phyloP scores from a whole-genome alignment of 768 basidiomycete genomes.

The Suillus weaverae region DNA sequence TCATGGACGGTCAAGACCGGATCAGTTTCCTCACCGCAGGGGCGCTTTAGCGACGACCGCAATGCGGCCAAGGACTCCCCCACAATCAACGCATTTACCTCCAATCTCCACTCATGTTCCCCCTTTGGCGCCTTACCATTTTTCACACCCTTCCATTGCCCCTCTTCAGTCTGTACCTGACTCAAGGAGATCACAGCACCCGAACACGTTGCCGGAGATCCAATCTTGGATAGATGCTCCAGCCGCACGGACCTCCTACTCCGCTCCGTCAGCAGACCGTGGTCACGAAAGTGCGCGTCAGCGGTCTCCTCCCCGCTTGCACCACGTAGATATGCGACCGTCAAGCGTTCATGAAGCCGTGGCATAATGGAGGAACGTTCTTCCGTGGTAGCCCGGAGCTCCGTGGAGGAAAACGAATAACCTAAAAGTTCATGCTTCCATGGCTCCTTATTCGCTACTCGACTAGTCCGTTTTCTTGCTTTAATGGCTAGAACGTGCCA shows the following conservation, averaged over 20 bases:
- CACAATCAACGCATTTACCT: slow-evolving; percentile 43
- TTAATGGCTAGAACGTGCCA: slow-evolving; percentile 19
- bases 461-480: slow-evolving; percentile 21
- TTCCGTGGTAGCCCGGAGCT: slow-evolving; percentile 20
- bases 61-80: slow-evolving; percentile 52
- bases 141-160: slow-evolving; percentile 53
- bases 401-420: slow-evolving; percentile 10
- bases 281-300: slow-evolving; percentile 32
- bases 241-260: slow-evolving; percentile 25
- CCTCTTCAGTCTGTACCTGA: slow-evolving; percentile 42
- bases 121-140: slow-evolving; percentile 47
- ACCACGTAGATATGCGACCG: slow-evolving; percentile 34
- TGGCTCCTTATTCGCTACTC: slow-evolving; percentile 11
- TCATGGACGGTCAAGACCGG: slow-evolving; percentile 74
- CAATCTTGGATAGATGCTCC: slow-evolving; percentile 47
- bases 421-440: slow-evolving; percentile 11
- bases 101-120: slow-evolving; percentile 44
- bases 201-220: slow-evolving; percentile 45
- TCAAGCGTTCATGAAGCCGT: slow-evolving; percentile 31
- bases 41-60: slow-evolving; percentile 60
- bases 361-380: slow-evolving; percentile 21
- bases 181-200: slow-evolving; percentile 32
- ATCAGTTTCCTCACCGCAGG: slow-evolving; percentile 80
- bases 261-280: slow-evolving; percentile 32
- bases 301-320: slow-evolving; percentile 33